Base-by-base conservation (phyloP, 192 early-diverging fungal genomes). In the Phycomyces blakesleeanus region DNA sequence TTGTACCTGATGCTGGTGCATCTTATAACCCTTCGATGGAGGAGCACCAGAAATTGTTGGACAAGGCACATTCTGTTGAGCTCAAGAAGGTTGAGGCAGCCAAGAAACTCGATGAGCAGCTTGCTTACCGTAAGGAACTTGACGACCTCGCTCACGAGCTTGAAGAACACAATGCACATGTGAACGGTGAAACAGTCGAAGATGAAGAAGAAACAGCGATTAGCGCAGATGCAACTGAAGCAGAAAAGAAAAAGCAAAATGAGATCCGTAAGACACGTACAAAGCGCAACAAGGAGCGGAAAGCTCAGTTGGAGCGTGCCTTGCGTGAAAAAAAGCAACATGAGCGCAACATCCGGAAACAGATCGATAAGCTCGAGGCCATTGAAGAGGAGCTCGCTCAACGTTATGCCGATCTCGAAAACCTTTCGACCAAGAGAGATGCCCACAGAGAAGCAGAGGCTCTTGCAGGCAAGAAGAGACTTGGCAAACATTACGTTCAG, bases 21-120 rank as follows among this genome's bases (percentile, higher is more conserved):
- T 97, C 94, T 15, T 98, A 98, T 76, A 92, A 93, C 55, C 97
- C 97, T 8, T 78, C 80, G 12, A 80, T 86, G 65, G 76, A 82
- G 53, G 90, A 92, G 44, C 94, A 97, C 79, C 86, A 93, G 69
- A 75, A 76, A 52, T 67, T 89, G 38, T 58, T 92, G 39, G 63
- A 64, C 8, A 67, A 80, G 62, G 90, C 88, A n/a, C 72, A 80
- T 22, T 73, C 80, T 5, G 81, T 84, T 38, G 87, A 89, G 40
- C 59, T 77, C 42, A 57, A 52, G 37, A 77, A 84, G 50, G 29
- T 78, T 39, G 66, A 70, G 7, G 59, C 65, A 40, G 60, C 44
- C 27, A 63, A 74, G 51, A 70, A 57, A 37, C 34, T 83, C 7
- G 70, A 78, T 16, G 65, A 74, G 25, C 64, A 79, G 61, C 55